A percentile compares a stretch with the other conserved stretches of the same genome.
Conservation (phyloP, 805 yeast genomes). For the Yamadazyma laniorum region DNA sequence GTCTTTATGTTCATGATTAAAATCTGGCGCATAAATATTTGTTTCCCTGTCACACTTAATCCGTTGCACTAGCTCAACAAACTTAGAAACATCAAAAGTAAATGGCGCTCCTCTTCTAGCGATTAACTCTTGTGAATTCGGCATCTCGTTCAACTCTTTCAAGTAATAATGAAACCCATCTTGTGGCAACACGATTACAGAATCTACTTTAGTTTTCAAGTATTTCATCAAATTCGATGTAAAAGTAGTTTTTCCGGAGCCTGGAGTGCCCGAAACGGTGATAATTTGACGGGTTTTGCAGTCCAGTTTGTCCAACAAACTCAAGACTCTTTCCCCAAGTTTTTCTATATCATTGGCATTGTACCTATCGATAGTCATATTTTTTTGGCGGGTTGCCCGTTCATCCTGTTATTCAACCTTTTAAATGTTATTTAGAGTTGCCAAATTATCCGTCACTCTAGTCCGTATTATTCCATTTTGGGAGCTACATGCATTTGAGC, state of each 20-base stretch:
- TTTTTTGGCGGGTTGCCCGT: no score
- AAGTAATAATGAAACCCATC: constrained; percentile 42
- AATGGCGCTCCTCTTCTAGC: constrained; percentile 78
- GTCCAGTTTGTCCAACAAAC: neutral
- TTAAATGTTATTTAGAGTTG: no score
- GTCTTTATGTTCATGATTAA: constrained; percentile 72
- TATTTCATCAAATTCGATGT: constrained; percentile 44
- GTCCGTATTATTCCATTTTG: no score
- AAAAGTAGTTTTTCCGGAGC: constrained; percentile 79
- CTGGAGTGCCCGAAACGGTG: constrained; percentile 77
- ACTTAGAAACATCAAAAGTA: constrained; percentile 68
- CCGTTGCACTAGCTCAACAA: constrained; percentile 23
- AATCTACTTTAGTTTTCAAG: constrained; percentile 12
- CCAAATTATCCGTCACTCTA: no score
- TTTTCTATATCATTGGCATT: constrained; percentile 2
- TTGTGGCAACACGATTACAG: constrained; percentile 31
- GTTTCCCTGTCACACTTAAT: constrained; percentile 13
- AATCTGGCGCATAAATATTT: constrained; percentile 56
- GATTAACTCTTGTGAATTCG: constrained; percentile 56
- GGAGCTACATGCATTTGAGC: no score
- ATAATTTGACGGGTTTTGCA: constrained; percentile 45
- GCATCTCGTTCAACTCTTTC: constrained; percentile 34
- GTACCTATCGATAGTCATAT: constrained; percentile 9
- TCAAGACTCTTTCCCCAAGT: constrained; percentile 5
- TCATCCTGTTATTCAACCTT: no score